Percentiles rank a stretch among this genome's conserved stretches.
These are phyloP conservation scores for Solanum hybrid DNA, from an alignment of 305 asterid species.

Conservation along the genomic window DNA sequence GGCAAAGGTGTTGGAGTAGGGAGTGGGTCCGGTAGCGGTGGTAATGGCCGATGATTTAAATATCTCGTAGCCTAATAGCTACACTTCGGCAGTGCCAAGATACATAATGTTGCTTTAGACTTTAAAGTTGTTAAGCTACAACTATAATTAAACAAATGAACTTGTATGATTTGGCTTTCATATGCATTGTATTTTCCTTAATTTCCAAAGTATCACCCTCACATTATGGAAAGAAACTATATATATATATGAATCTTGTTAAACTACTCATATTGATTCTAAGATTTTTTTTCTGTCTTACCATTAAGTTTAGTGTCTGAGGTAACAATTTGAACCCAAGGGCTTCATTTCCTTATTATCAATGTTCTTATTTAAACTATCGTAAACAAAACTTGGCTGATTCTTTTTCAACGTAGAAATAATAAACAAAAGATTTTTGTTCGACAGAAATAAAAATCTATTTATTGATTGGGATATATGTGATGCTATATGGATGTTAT, in stretches of 20 bases:
- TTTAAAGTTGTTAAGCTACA: not conserved
- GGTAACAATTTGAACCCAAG: not conserved
- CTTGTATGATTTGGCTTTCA: not conserved
- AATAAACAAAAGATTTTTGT: not conserved
- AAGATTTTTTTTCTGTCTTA: not conserved
- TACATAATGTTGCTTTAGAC: not conserved
- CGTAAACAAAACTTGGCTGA: not conserved
- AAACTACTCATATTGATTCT: not conserved
- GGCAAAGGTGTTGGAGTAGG: constrained; percentile 13
- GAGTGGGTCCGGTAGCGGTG: not conserved
- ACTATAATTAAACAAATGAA: not conserved
- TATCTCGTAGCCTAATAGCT: not conserved
- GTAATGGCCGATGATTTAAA: constrained; percentile 1
- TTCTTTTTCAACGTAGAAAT: not conserved
- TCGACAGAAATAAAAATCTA: not conserved
- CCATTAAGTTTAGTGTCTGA: not conserved
- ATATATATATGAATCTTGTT: not conserved
- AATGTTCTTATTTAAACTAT: not conserved
- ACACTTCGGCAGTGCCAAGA: not conserved
- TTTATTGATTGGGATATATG: not conserved
- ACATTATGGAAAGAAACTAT: not conserved
- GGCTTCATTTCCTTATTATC: not conserved
- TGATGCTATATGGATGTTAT: not conserved
- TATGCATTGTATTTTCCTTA: not conserved
- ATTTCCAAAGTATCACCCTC: not conserved